Evolutionary conservation across 192 early-diverging fungal genomes (phyloP), one percentile per base, ranked within the genome.

Genomic region (Oehlia diaphana): DNA sequence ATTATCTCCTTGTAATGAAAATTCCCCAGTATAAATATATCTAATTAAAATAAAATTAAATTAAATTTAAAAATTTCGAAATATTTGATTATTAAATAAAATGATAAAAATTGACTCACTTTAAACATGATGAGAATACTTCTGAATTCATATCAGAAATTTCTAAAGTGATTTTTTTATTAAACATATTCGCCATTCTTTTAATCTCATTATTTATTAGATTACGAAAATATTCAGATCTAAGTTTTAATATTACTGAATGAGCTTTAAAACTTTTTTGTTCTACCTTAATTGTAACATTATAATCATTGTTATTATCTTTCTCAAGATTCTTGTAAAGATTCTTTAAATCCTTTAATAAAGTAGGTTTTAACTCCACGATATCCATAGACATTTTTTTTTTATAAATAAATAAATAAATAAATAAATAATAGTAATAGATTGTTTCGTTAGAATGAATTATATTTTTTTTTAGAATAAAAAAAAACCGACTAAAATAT

Each of bases 141-240:
- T 6, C 33, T 67, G 28, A 28, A 26, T 0, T 28, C 0, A 67
- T 67, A 31, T 31, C 2, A 3, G 9, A 5, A 14, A 33, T 28
- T 16, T 67, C 33, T 14, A 67, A 67, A 4, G 49, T 73, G 6
- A 26, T 73, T n/a, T 1, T 28, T 39, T 13, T 37, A 47, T 26
- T 49, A 44, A 23, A 37, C 1, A 39, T 33, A 2, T 10, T 26
- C 5, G 21, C 2, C 16, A 7, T 6, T n/a, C 2, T 49, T 58
- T 1, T 16, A 0, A 21, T 0, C 2, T 19, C 6, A 7, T 21
- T 21, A 21, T 21, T 58, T 6, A 58, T 58, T 21, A 21, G 1
- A 21, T 58, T 58, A 21, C 53, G 53, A 73, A 73, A 73, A 49
- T 73, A 73, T 16, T 26, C 23, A 4, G 71, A 73, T 47, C 71